These are phyloP conservation scores for Bodo saltans DNA, from an alignment of 78 protist genomes.

Conservation along the genomic window DNA sequence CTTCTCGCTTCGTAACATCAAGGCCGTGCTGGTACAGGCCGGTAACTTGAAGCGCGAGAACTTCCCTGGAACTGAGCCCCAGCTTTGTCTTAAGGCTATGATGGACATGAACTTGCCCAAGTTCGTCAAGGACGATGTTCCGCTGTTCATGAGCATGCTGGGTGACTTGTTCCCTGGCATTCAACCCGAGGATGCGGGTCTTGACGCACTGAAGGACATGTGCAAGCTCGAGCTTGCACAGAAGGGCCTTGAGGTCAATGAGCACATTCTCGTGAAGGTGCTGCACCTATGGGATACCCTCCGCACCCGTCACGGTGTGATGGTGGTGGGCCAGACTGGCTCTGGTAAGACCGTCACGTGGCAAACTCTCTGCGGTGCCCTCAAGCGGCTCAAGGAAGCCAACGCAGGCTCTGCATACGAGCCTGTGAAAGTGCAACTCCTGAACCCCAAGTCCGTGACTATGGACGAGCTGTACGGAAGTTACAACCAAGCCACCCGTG, in stretches of 20 bases:
- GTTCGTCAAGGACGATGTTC: slow-evolving; percentile 58
- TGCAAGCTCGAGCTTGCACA: slow-evolving; percentile 24
- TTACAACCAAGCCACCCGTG: slow-evolving; percentile 48
- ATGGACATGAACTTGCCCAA: slow-evolving; percentile 68
- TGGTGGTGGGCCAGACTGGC: slow-evolving; percentile 75
- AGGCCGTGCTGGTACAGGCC: slow-evolving; percentile 63
- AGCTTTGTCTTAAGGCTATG: slow-evolving; percentile 53
- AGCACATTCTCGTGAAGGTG: slow-evolving; percentile 40
- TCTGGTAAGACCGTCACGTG: slow-evolving; percentile 67
- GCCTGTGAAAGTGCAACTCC: slow-evolving; percentile 17
- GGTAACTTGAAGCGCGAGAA: slow-evolving; percentile 53
- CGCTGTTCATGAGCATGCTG: slow-evolving; percentile 53
- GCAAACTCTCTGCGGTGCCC: slow-evolving; percentile 48
- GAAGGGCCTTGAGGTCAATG: slow-evolving; percentile 25
- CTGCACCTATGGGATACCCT: slow-evolving; percentile 71
- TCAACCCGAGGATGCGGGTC: slow-evolving; percentile 22
- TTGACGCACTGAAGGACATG: slow-evolving; percentile 34
- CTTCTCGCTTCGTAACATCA: slow-evolving; percentile 74
- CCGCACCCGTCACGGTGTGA: slow-evolving; percentile 79
- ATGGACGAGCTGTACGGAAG: slow-evolving; percentile 60
- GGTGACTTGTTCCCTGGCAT: slow-evolving; percentile 68
- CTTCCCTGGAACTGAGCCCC: slow-evolving; percentile 33
- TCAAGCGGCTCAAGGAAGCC: slow-evolving; percentile 27
- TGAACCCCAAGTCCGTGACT: slow-evolving; percentile 72
- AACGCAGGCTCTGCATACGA: slow-evolving; percentile 12